phyloP scores from a whole-genome alignment of 2,329 filamentous ascomycete species.

The Lasiodiplodia hormozganensis region DNA sequence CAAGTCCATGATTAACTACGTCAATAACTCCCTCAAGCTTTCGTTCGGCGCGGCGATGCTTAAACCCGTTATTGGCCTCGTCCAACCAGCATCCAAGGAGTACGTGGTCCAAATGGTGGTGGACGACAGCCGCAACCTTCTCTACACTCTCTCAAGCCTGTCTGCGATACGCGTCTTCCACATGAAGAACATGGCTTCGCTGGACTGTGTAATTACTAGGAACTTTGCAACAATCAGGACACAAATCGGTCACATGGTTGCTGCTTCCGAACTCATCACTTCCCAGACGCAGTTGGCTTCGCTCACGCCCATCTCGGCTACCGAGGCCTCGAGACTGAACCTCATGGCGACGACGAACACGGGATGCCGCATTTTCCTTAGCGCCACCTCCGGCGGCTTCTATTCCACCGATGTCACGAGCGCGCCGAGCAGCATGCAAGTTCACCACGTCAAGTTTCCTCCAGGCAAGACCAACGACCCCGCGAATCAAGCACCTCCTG shows the following conservation, averaged over 20 bases:
- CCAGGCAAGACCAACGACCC: conserved; percentile 56
- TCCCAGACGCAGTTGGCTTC: conserved; percentile 75
- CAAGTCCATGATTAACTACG: conserved; percentile 58
- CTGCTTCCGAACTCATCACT: conserved; percentile 73
- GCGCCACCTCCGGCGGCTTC: conserved; percentile 81
- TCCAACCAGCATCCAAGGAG: conserved; percentile 56
- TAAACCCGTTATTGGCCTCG: conserved; percentile 47
- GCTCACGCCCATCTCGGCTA: conserved; percentile 81
- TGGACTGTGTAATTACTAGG: conserved; percentile 64
- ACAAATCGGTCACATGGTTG: conserved; percentile 85
- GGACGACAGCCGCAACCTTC: conserved; percentile 84
- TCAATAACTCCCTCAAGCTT: conserved; percentile 48
- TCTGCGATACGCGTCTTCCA: conserved; percentile 93
- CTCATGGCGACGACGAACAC: conserved; percentile 90
- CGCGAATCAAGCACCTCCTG: conserved; percentile 30
- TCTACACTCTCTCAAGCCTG: conserved; percentile 88
- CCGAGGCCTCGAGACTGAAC: conserved; percentile 82
- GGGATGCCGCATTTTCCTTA: conserved; percentile 90
- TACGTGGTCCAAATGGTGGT: conserved; percentile 80
- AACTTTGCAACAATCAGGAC: conserved; percentile 61
- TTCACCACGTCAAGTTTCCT: conserved; percentile 96
- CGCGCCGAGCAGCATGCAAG: conserved; percentile 84
- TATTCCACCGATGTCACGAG: conserved; percentile 53
- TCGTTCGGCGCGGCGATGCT: conserved; percentile 62
- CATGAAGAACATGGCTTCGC: conserved; percentile 67